phyloP scores from a whole-genome alignment of 2,329 filamentous ascomycete species.

The Pseudofabraea citricarpa region DNA sequence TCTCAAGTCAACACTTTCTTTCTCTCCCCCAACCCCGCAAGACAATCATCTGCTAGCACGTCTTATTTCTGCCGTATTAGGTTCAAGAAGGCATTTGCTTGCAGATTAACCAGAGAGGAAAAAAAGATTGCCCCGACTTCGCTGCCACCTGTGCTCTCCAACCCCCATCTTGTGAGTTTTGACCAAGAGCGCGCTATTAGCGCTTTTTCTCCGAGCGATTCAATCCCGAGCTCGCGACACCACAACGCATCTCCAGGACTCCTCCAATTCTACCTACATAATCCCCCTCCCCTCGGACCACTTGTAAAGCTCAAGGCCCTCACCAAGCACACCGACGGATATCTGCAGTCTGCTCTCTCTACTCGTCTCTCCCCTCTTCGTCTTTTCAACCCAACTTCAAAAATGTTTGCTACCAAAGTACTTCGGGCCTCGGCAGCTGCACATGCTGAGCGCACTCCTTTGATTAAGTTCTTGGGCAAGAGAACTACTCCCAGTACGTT shows the following conservation, averaged over 20 bases:
- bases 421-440: slow-evolving; percentile 28
- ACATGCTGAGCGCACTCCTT: slow-evolving; percentile 30
- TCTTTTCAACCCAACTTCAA: slow-evolving; percentile 8
- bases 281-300: background rate
- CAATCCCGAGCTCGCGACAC: background rate
- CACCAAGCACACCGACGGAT: no score
- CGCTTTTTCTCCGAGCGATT: slow-evolving; percentile 1
- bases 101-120: no score
- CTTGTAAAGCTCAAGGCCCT: background rate
- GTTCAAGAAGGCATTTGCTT: no score
- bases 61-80: no score
- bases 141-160: background rate
- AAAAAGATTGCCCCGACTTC: slow-evolving; percentile 1
- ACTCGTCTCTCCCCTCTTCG: background rate
- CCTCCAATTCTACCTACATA: background rate
- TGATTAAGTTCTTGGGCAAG: slow-evolving; percentile 38
- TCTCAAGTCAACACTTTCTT: no score
- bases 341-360: no score
- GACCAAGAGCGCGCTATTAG: background rate
- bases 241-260: background rate
- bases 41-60: no score
- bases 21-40: no score
- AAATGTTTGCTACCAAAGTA: slow-evolving; percentile 32
- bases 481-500: slow-evolving; percentile 32
- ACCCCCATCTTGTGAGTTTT: background rate